Evolutionary conservation across 2,329 filamentous ascomycete genomes (phyloP).

Genomic region (Exserohilum rostratum): DNA sequence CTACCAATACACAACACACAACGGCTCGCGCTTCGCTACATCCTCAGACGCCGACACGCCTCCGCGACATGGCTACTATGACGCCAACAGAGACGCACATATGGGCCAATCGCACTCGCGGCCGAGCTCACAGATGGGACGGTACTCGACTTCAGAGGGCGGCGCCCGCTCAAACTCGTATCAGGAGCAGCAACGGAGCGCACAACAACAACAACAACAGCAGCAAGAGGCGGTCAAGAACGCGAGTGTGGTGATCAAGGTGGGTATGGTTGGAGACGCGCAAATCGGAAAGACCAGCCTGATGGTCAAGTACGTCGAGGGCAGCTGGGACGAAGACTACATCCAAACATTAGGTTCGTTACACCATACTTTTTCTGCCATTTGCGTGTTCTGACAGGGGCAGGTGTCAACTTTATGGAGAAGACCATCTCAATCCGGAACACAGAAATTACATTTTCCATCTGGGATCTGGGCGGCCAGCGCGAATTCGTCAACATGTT

Average conservation of each 20-base stretch:
- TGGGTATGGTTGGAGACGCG: constrained; percentile 98
- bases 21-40: constrained; percentile 51
- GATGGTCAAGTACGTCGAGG: constrained; percentile 99
- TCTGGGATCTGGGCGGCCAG: constrained; percentile 98
- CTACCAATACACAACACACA: constrained; percentile 48
- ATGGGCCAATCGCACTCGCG: constrained; percentile 49
- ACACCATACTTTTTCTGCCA: not conserved
- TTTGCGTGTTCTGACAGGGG: constrained; percentile 21
- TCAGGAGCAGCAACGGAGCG: constrained; percentile 56
- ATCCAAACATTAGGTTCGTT: constrained; percentile 86
- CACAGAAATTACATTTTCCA: constrained; percentile 99
- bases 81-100: constrained; percentile 41
- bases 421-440: constrained; percentile 99
- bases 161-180: constrained; percentile 47
- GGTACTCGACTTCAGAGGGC: constrained; percentile 55
- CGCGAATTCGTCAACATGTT: constrained; percentile 99
- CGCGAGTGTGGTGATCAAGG: constrained; percentile 90
- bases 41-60: constrained; percentile 57
- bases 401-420: constrained; percentile 99
- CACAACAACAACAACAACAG: constrained; percentile 41
- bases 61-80: constrained; percentile 44
- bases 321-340: constrained; percentile 99
- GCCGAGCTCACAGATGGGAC: constrained; percentile 59
- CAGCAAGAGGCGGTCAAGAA: constrained; percentile 54
- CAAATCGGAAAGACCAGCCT: constrained; percentile 99